These are phyloP conservation scores for Halophytophthora polymorphica DNA, from an alignment of 352 stramenopile genomes.

Conservation along the genomic window DNA sequence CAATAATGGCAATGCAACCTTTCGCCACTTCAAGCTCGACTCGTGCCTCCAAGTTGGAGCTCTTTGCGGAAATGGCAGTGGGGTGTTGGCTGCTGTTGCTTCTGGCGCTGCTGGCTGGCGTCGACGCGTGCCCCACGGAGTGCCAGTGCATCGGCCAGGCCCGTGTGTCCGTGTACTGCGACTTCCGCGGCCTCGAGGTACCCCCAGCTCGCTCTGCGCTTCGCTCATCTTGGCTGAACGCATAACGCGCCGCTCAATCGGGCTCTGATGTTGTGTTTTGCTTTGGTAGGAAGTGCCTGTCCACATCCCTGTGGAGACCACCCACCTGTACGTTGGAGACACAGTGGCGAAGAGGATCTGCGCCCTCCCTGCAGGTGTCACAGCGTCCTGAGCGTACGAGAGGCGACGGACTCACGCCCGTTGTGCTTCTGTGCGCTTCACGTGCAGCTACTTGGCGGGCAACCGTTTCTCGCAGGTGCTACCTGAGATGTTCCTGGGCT, in stretches of 20 bases:
- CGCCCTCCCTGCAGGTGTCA: neutral
- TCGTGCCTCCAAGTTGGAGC: neutral
- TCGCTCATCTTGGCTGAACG: neutral
- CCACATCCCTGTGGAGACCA: constrained; percentile 68
- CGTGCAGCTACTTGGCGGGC: constrained; percentile 52
- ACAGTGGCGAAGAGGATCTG: constrained; percentile 4
- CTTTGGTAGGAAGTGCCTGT: constrained; percentile 38
- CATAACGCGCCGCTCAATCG: neutral
- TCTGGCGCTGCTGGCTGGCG: constrained; percentile 7
- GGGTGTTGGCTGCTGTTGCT: constrained; percentile 6
- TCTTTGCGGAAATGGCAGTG: constrained; percentile 9
- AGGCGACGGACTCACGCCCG: too few relatives aligned
- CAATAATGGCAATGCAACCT: too few relatives aligned
- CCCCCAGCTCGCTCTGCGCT: neutral
- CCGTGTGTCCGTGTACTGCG: constrained; percentile 71
- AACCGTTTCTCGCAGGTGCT: constrained; percentile 69
- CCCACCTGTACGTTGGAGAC: constrained; percentile 50
- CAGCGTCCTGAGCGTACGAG: too few relatives aligned
- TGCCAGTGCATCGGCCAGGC: constrained; percentile 68
- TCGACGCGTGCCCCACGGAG: constrained; percentile 33
- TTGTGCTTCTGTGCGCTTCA: constrained; percentile 2
- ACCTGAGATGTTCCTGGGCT: constrained; percentile 65
- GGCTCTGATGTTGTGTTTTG: constrained; percentile 3
- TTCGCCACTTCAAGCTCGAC: too few relatives aligned
- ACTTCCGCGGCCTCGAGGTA: constrained; percentile 66